phyloP scores from a whole-genome alignment of 169 alveolate genomes.

The Plasmodium fragile region DNA sequence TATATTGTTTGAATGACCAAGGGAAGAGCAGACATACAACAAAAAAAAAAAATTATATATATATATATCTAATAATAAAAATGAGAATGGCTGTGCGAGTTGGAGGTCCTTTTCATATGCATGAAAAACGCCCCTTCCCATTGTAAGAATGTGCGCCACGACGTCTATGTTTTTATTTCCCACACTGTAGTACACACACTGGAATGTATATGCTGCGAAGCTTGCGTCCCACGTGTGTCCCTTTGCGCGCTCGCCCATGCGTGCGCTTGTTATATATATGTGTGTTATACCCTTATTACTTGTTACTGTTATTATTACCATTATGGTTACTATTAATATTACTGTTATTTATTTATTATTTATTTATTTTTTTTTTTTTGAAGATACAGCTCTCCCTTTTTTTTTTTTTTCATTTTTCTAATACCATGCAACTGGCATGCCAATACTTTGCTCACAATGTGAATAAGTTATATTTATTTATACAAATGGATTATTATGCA shows the following conservation, averaged over 20 bases:
- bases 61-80: background rate
- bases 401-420: background rate
- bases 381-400: background rate
- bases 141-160: background rate
- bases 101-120: slow-evolving; percentile 29
- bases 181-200: background rate
- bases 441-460: background rate
- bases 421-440: background rate
- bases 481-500: slow-evolving; percentile 4
- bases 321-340: background rate
- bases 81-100: background rate
- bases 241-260: background rate
- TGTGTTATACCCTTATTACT: background rate
- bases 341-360: background rate
- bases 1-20: slow-evolving; percentile 18
- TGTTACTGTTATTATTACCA: background rate
- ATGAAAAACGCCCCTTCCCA: slow-evolving; percentile 32
- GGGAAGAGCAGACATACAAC: background rate
- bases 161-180: background rate
- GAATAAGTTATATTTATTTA: background rate
- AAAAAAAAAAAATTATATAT: slow-evolving; percentile 4
- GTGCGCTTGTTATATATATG: background rate
- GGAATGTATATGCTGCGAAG: background rate
- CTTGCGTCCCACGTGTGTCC: background rate
- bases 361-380: background rate